Evolutionary conservation across 225 moss, liverwort and hornwort species (phyloP).

Genomic region (Thuidium tamariscinum): DNA sequence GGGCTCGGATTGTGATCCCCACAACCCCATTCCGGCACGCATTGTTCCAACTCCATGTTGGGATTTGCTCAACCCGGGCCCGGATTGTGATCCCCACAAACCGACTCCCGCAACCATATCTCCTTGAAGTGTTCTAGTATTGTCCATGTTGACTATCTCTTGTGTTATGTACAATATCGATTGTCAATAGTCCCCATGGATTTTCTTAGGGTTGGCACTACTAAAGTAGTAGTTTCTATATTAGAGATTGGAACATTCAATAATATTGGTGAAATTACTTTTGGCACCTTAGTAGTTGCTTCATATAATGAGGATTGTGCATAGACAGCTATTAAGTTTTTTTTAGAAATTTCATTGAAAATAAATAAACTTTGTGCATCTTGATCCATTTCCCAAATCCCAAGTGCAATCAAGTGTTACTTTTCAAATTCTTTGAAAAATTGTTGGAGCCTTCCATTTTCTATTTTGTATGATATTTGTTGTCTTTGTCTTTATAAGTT

Average conservation of each 20-base stretch:
- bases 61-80: background rate
- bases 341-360: background rate
- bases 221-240: background rate
- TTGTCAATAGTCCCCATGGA: background rate
- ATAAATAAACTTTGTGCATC: background rate
- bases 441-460: too few relatives aligned
- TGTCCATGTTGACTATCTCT: background rate
- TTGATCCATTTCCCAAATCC: rapidly evolving
- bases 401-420: background rate
- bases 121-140: background rate
- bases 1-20: too few relatives aligned
- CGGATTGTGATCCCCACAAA: background rate
- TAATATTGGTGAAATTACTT: background rate
- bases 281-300: background rate
- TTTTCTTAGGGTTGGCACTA: background rate
- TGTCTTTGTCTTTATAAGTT: background rate
- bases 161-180: background rate
- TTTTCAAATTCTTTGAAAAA: background rate
- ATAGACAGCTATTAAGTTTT: background rate
- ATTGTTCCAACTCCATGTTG: background rate
- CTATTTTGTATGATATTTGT: background rate
- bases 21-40: background rate
- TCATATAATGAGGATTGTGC: background rate
- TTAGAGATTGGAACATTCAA: background rate
- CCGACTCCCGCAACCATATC: rapidly evolving